Evolutionary conservation across 2,329 filamentous ascomycete genomes (phyloP).

Genomic region (Aspergillus pseudoglaucus): DNA sequence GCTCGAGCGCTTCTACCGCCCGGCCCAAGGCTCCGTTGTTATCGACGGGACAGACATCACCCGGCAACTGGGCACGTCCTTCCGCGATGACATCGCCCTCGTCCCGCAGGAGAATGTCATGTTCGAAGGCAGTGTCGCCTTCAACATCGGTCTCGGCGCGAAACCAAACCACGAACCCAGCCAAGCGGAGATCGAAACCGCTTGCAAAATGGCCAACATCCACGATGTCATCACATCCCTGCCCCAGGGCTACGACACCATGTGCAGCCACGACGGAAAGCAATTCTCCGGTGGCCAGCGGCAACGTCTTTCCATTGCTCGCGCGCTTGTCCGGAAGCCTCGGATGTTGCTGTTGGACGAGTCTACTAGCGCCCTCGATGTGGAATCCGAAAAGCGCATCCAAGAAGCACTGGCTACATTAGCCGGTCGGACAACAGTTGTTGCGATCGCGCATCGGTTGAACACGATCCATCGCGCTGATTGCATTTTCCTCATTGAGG

Average conservation of each 20-base stretch:
- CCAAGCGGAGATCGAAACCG: conserved; percentile 57
- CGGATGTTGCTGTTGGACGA: conserved; percentile 55
- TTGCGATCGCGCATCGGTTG: conserved; percentile 38
- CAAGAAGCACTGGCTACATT: conserved; percentile 33
- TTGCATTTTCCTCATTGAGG: conserved; percentile 65
- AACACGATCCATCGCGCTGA: conserved; percentile 54
- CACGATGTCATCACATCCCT: conserved; percentile 60
- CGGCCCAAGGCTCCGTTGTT: conserved; percentile 44
- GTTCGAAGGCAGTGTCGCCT: conserved; percentile 44
- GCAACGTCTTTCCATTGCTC: conserved; percentile 53
- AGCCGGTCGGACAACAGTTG: conserved; percentile 29
- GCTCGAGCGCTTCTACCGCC: conserved; percentile 50
- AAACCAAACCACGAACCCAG: conserved; percentile 50
- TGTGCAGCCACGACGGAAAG: conserved; percentile 50
- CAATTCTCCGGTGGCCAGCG: conserved; percentile 53
- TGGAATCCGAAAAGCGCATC: conserved; percentile 46
- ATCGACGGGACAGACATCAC: conserved; percentile 48
- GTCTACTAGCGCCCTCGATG: conserved; percentile 54
- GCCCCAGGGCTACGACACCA: conserved; percentile 59
- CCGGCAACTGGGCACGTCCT: conserved; percentile 29
- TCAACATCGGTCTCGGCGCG: conserved; percentile 42
- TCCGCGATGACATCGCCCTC: conserved; percentile 41
- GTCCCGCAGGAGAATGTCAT: conserved; percentile 45
- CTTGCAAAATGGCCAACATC: conserved; percentile 63
- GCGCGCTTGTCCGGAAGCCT: conserved; percentile 51